Base-by-base conservation (phyloP, 495 filamentous ascomycete species). In the Trichocladium uniseriatum region DNA sequence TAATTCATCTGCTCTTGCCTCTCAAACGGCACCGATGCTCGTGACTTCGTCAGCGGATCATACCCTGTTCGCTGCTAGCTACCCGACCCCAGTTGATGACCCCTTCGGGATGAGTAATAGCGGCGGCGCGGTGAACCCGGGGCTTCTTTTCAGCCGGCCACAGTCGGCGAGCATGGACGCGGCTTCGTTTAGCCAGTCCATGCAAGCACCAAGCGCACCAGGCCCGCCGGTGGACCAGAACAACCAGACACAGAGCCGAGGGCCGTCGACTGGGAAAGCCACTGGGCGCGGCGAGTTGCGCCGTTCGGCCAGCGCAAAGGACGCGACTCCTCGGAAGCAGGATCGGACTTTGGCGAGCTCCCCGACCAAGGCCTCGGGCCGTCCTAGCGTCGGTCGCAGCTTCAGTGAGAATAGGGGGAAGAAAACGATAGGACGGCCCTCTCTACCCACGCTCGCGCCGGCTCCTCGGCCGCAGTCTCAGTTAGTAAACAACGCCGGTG, bases 311-410 rank as follows among this genome's bases (percentile, higher is more conserved):
- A 73, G 68, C 49, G 61, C 57, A n/a, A 68, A 61, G 54, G 71
- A 70, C 10, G 54, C 59, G 4, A 57, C 49, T 14, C 54, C 59
- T 2, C 57, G 59, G 31, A 71, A 62, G 35, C 66, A 62, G 38
- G 71, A 74, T 35, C 67, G 67, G 38, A 61, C 62, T 14, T 70
- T 70, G 8, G 70, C 74, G 28, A 81, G 75, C 54, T 78, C 78
- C 18, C 79, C 79, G 5, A 65, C 75, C 52, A 75, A 72, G 44
- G 51, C 67, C 14, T 52, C 67, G 2, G 62, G 67, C 21, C 75
- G 78, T 9, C 79, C 79, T 6, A 72, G 71, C 0, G 55, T 86
- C 34, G 76, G 77, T 19, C 77, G 82, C 31, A 87, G 83, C 57
- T 57, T 79, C 15, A 84, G 76, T 52, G 77, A 79, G 51, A 72